A percentile compares a stretch with the other conserved stretches of the same genome.
These are phyloP conservation scores for Ceriops zippeliana DNA, from an alignment of 345 rosid genomes.

Conservation along the genomic window DNA sequence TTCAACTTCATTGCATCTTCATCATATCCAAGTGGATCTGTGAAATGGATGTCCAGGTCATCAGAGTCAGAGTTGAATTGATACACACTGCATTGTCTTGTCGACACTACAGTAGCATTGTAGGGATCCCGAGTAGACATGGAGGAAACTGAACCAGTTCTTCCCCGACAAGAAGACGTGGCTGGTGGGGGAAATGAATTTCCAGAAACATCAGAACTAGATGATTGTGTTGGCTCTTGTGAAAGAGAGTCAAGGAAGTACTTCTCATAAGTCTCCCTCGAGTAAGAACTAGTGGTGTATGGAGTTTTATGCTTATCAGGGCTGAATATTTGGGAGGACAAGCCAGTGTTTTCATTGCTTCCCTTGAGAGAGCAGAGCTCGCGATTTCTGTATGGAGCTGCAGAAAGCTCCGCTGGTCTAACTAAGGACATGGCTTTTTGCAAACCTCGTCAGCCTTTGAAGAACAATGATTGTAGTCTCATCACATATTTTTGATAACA, in stretches of 20 bases:
- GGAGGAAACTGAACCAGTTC: conserved; percentile 48
- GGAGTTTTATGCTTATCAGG: conserved; percentile 51
- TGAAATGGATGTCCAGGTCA: conserved; percentile 43
- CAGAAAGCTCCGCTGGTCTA: conserved; percentile 57
- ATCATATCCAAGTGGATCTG: conserved; percentile 48
- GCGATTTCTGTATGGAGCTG: conserved; percentile 47
- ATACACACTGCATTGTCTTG: conserved; percentile 26
- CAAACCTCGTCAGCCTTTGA: conserved; percentile 20
- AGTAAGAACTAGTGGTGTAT: conserved; percentile 54
- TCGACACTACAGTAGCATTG: conserved; percentile 32
- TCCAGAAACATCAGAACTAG: conserved; percentile 54
- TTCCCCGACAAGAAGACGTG: conserved; percentile 43
- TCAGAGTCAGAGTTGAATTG: conserved; percentile 38
- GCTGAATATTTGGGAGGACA: conserved; percentile 40
- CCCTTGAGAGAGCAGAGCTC: conserved; percentile 55
- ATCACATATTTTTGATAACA: conserved; percentile 3
- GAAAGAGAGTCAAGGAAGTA: conserved; percentile 71
- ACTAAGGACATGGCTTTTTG: conserved; percentile 55
- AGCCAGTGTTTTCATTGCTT: conserved; percentile 36
- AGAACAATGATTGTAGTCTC: not conserved
- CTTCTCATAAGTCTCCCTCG: conserved; percentile 71
- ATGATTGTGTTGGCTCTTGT: conserved; percentile 48
- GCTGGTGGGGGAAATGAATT: conserved; percentile 42
- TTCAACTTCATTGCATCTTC: conserved; percentile 61
- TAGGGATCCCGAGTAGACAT: conserved; percentile 34